These are phyloP conservation scores for Crucihimalaya himalaica DNA, from an alignment of 345 rosid species.

Conservation along the genomic window DNA sequence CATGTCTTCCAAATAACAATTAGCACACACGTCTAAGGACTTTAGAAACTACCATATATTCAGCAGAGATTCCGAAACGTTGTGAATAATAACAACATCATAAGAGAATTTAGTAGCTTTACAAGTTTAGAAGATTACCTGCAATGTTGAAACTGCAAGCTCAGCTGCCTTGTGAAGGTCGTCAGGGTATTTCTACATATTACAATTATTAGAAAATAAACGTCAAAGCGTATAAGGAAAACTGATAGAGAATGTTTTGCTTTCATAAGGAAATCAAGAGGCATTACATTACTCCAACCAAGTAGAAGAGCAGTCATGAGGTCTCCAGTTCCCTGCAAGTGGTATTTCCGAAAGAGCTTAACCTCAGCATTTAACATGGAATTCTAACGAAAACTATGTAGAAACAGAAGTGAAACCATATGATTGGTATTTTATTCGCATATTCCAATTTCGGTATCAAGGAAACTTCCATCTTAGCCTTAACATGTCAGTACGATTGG, in stretches of 20 bases:
- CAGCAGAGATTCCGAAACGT: neutral
- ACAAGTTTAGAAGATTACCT: conserved; percentile 51
- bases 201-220: neutral
- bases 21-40: neutral
- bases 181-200: conserved; percentile 79
- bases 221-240: neutral
- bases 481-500: neutral
- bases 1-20: neutral
- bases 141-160: conserved; percentile 96
- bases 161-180: conserved; percentile 84
- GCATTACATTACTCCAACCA: conserved; percentile 97
- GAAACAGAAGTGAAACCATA: neutral
- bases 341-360: conserved; percentile 8
- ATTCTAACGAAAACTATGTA: neutral
- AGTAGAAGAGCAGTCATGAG: conserved; percentile 95
- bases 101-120: neutral
- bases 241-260: neutral
- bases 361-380: conserved; percentile 11
- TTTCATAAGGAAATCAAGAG: conserved; percentile 17
- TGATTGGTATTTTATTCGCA: neutral
- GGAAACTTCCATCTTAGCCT: neutral
- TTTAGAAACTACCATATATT: neutral
- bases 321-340: conserved; percentile 94
- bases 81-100: neutral
- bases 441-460: neutral